These are phyloP conservation scores for Annulohypoxylon maeteangense DNA, from an alignment of 495 filamentous ascomycete species.

Conservation along the genomic window DNA sequence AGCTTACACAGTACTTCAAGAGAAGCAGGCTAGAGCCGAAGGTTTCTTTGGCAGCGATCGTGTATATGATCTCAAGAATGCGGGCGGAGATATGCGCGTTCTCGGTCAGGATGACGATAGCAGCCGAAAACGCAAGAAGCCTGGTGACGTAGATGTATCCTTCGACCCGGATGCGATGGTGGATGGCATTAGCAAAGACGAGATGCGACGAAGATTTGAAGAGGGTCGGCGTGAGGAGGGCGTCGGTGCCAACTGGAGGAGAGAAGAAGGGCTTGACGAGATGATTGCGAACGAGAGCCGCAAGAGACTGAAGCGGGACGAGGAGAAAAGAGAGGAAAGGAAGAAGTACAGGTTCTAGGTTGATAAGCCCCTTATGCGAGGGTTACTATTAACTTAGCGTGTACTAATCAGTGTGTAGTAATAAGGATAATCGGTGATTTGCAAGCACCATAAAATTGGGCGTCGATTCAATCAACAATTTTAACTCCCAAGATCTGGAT, in stretches of 20 bases:
- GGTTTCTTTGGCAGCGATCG: conserved; percentile 97
- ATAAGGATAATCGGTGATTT: not conserved
- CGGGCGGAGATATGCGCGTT: conserved; percentile 60
- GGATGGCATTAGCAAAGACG: conserved; percentile 75
- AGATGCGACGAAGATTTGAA: conserved; percentile 73
- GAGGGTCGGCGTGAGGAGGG: conserved; percentile 76
- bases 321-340: conserved; percentile 71
- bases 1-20: conserved; percentile 90
- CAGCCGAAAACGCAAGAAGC: conserved; percentile 88
- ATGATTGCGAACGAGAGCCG: conserved; percentile 96
- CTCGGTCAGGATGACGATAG: conserved; percentile 83
- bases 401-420: conserved; percentile 36
- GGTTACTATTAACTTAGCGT: conserved; percentile 6
- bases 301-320: conserved; percentile 87
- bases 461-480: conserved; percentile 8
- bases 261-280: conserved; percentile 92
- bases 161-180: conserved; percentile 83
- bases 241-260: conserved; percentile 73
- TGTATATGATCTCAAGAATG: conserved; percentile 79
- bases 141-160: conserved; percentile 91
- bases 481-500: not conserved
- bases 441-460: not conserved
- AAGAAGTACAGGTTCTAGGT: conserved; percentile 52
- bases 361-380: not conserved
- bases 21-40: conserved; percentile 81